phyloP scores from a whole-genome alignment of 2,329 filamentous ascomycete genomes.

The Fusarium albidum region DNA sequence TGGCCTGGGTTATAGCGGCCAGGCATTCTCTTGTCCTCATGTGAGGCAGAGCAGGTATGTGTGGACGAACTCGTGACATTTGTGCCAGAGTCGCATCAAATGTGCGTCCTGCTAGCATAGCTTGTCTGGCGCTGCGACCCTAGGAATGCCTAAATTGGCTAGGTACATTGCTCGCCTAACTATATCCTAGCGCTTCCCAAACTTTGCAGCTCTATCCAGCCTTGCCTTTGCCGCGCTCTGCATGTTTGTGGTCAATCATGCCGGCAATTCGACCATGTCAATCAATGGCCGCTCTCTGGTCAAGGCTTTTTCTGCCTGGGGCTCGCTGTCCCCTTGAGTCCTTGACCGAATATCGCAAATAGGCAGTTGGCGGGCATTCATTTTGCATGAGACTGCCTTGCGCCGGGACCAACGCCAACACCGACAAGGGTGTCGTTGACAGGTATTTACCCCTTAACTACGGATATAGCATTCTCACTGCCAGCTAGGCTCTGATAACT shows the following conservation, averaged over 20 bases:
- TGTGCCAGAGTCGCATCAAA: background rate
- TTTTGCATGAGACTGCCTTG: background rate
- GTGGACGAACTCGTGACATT: conserved; percentile 5
- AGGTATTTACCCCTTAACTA: background rate
- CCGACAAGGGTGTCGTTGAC: background rate
- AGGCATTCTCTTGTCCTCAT: conserved; percentile 1
- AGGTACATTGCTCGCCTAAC: background rate
- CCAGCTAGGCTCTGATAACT: background rate
- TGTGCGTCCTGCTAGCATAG: background rate
- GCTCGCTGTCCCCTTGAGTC: background rate
- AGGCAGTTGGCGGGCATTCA: background rate
- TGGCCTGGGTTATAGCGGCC: too few relatives aligned
- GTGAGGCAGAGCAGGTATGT: conserved; percentile 5
- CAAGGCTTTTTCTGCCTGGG: conserved; percentile 4
- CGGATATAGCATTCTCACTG: background rate
- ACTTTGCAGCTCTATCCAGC: background rate
- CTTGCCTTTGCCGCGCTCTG: conserved; percentile 1
- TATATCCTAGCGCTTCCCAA: background rate
- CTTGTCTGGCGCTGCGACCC: background rate
- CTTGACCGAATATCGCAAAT: background rate
- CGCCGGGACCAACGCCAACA: too few relatives aligned
- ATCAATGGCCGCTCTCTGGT: conserved; percentile 6
- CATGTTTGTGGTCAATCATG: conserved; percentile 11
- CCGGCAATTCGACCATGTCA: conserved; percentile 13
- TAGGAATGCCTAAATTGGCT: background rate